These are phyloP conservation scores for Cyclotella choctawhatcheeana DNA, from an alignment of 108 stramenopile genomes.

Conservation along the genomic window DNA sequence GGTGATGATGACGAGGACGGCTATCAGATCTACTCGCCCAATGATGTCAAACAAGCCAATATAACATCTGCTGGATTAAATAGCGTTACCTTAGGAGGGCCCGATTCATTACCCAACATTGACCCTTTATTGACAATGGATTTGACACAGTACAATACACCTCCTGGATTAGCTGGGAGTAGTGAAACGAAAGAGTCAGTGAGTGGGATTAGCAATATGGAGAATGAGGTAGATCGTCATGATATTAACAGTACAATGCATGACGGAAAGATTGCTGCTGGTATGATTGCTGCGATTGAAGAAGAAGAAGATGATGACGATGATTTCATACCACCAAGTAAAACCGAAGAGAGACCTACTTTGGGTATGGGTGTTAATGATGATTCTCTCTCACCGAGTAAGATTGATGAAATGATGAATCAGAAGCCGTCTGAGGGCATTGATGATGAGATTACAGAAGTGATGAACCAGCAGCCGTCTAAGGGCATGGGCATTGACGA, in stretches of 20 bases:
- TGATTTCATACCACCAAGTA: too few relatives aligned
- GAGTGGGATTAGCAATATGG: constrained; percentile 23
- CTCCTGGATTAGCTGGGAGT: too few relatives aligned
- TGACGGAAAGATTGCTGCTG: background rate
- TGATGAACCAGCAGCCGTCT: too few relatives aligned
- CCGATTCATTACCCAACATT: constrained; percentile 12
- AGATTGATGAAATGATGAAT: background rate
- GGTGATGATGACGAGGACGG: constrained; percentile 30
- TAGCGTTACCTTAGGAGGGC: constrained; percentile 4
- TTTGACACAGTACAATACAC: constrained; percentile 36
- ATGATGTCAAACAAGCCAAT: background rate
- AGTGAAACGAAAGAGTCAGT: constrained; percentile 25
- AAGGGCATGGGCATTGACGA: too few relatives aligned
- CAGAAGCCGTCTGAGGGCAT: too few relatives aligned
- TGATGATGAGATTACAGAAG: too few relatives aligned
- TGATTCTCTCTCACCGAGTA: background rate
- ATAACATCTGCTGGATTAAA: background rate
- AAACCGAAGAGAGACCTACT: too few relatives aligned
- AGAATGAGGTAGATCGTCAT: constrained; percentile 18
- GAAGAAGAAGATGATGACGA: background rate
- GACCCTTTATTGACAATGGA: constrained; percentile 50
- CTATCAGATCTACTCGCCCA: background rate
- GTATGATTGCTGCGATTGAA: background rate
- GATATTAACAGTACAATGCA: background rate
- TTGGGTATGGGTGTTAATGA: too few relatives aligned